These are phyloP conservation scores for Xylaria palmicola DNA, from an alignment of 495 filamentous ascomycete species.

Conservation along the genomic window DNA sequence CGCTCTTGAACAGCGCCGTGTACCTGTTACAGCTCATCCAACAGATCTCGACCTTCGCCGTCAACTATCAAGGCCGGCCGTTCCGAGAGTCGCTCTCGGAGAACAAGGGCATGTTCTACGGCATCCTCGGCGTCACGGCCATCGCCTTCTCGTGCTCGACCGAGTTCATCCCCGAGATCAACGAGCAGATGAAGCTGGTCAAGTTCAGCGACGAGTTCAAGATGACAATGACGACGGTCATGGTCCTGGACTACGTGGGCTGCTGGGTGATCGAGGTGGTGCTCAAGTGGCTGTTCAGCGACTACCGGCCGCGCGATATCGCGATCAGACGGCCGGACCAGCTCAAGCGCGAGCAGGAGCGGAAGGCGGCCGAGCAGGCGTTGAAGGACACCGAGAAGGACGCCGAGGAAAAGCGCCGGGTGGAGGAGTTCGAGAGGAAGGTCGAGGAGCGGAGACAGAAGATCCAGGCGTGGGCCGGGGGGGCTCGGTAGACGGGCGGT, in stretches of 20 bases:
- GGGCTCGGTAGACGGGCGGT: too few species aligned
- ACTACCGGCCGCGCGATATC: conserved; percentile 93
- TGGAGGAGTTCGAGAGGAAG: conserved; percentile 52
- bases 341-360: conserved; percentile 67
- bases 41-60: conserved; percentile 98
- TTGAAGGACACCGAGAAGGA: conserved; percentile 54
- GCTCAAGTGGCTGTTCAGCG: conserved; percentile 83
- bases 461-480: conserved; percentile 22
- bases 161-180: conserved; percentile 93
- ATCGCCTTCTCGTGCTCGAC: conserved; percentile 96
- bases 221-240: conserved; percentile 74
- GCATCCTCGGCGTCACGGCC: conserved; percentile 79
- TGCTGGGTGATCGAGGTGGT: conserved; percentile 89
- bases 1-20: conserved; percentile 92
- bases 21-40: conserved; percentile 98
- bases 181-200: conserved; percentile 88
- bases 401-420: conserved; percentile 51
- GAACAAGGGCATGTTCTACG: conserved; percentile 98
- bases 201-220: conserved; percentile 94
- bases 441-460: conserved; percentile 38
- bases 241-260: conserved; percentile 84
- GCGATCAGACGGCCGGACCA: conserved; percentile 84
- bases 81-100: conserved; percentile 95
- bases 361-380: conserved; percentile 62
- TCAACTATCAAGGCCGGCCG: conserved; percentile 98